Base-by-base conservation (phyloP, 2,329 filamentous ascomycete species). In the Xylariaceae sp. region DNA sequence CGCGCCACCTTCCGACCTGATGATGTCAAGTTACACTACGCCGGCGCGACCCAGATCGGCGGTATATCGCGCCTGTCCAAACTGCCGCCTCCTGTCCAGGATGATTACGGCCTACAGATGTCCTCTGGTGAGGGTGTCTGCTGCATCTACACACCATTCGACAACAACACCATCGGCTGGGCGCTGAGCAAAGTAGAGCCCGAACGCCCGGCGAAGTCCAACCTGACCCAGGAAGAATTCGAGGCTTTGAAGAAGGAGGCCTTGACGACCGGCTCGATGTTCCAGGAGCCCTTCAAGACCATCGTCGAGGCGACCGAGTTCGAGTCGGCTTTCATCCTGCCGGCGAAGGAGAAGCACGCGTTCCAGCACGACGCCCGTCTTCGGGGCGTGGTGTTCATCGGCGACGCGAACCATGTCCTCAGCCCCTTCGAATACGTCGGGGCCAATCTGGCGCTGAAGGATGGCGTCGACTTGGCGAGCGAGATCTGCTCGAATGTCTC, bases 321-420 rank as follows among this genome's bases (percentile, higher is more conserved):
- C 2, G 44, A 46, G 16, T 58, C 60, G 0, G 47, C 63, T 9
- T 50, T 61, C 36, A 44, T 56, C 12, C 53, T 66, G 32, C 65
- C 64, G 24, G 61, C 60, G 1, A 54, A 52, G 37, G 66, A 71
- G 42, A 70, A 69, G 43, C 35, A 45, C 26, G 59, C 66, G 0
- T 68, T 71, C 37, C 6, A 39, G 1, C 64, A 70, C 28, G 42
- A 50, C 6, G 29, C 51, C 3, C 15, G 35, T 2, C 24, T 44
- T 12, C 35, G 39, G n/a, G 29, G 47, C 4, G 53, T 65, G 6
- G 45, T 71, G 8, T 71, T 66, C 32, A 63, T 72, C 15, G 68
- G 68, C 9, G 67, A 72, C 42, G 56, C 57, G 35, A 71, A 72
- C 39, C 68, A 72, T 43, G 66, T 67, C 1, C 55, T 70, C 5